Evolutionary conservation across 1,284 basidiomycete genomes (phyloP), one percentile per base, ranked within the genome.

Genomic region (Ustilago xerochloae): DNA sequence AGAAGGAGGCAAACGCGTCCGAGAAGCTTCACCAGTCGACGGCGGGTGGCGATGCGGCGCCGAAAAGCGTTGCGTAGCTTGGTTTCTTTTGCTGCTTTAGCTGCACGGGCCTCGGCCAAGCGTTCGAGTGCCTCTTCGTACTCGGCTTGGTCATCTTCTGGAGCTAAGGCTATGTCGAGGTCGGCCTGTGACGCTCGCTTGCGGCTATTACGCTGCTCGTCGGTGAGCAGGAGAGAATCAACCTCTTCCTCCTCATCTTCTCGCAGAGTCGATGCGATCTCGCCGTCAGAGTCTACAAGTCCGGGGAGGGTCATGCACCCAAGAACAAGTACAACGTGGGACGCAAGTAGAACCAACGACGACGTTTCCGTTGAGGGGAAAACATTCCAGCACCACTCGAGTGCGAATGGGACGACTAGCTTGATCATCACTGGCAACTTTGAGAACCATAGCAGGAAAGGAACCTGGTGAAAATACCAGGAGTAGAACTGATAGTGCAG

Each of bases 401-500:
- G 39, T 20, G 51, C 61, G 6, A 65, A 12, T 0, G 68, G 71
- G 26, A 76, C 13, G 0, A 51, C 41, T 6, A 72, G 22, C 64
- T 67, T 67, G 13, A 73, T 7, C 16, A 67, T n/a, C 13, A 57
- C 6, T 15, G 68, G 76, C 9, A 75, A 55, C 47, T 60, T 58
- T 6, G 68, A 51, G 24, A 89, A 89, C 89, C 90, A 94, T 6
- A 89, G 86, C 26, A 99, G 86, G 78, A 96, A 90, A 0, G 94
- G 93, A n/a, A 97, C 84, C 77, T 96, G 93, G 71, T 94, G 91
- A 12, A 92, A 93, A 84, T 98, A 98, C 97, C 96, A 99, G 5
- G 92, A 91, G 85, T 97, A 97, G 85, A 99, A 99, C 80, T 99
- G 96, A 84, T 98, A 99, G 84, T 99, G 96, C 56, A 99, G 86